Evolutionary conservation across 345 rosid genomes (phyloP).

Genomic region (Salix brachista): DNA sequence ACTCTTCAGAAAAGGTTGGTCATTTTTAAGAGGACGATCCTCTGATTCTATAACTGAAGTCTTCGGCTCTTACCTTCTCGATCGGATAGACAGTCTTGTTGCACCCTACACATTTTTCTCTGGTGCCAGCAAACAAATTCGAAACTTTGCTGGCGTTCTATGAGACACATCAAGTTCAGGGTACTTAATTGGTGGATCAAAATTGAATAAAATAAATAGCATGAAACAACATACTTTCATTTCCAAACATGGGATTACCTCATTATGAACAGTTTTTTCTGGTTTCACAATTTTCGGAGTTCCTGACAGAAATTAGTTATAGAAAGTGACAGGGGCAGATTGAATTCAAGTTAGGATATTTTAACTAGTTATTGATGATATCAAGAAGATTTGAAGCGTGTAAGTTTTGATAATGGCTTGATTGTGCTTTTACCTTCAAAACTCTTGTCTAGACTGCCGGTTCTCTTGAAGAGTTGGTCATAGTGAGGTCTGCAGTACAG

Average conservation of each 20-base stretch:
- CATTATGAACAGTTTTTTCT: constrained; percentile 37
- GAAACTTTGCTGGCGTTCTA: constrained; percentile 46
- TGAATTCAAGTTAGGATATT: background rate
- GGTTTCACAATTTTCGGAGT: constrained; percentile 54
- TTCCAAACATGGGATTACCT: constrained; percentile 31
- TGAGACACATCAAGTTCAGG: background rate
- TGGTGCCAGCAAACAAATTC: constrained; percentile 49
- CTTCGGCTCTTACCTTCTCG: constrained; percentile 41
- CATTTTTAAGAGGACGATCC: background rate
- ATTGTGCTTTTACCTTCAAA: constrained; percentile 43
- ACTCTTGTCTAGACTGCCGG: constrained; percentile 61
- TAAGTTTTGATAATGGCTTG: background rate
- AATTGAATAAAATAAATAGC: background rate
- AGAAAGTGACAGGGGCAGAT: background rate
- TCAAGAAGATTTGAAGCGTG: background rate
- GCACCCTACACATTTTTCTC: constrained; percentile 51
- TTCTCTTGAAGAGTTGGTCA: constrained; percentile 65
- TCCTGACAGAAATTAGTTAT: constrained; percentile 29
- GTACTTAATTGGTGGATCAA: background rate
- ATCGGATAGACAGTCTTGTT: constrained; percentile 49
- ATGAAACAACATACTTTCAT: background rate
- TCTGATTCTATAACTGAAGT: background rate
- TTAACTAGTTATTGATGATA: background rate
- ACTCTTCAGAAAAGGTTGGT: background rate
- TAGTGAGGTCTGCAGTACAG: constrained; percentile 65